These are phyloP conservation scores for Xylaria sp. DNA, from an alignment of 2,329 filamentous ascomycete genomes.

Conservation along the genomic window DNA sequence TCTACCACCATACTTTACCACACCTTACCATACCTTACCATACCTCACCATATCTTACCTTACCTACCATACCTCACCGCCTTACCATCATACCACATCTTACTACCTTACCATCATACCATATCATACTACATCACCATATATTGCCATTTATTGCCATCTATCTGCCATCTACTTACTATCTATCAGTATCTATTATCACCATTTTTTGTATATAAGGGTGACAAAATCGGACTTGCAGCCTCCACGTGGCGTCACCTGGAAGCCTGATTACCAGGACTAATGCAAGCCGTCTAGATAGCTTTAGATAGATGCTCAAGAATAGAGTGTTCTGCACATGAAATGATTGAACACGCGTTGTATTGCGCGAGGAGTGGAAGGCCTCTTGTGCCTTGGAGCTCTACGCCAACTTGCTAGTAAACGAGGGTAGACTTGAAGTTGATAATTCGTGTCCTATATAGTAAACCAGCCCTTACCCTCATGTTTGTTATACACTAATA, in stretches of 20 bases:
- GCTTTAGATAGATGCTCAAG: not conserved
- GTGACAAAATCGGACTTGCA: constrained; percentile 23
- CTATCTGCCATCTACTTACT: not conserved
- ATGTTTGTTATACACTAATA: no score
- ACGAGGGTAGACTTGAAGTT: no score
- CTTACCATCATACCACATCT: no score
- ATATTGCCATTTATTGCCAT: not conserved
- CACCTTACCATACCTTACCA: no score
- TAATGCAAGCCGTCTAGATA: constrained; percentile 16
- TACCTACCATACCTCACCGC: no score
- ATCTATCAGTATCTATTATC: not conserved
- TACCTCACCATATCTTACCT: no score
- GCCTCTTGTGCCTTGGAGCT: no score
- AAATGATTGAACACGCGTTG: not conserved
- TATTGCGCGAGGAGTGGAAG: not conserved
- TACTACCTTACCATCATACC: no score
- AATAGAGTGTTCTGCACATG: not conserved
- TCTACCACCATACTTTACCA: no score
- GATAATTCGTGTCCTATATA: no score
- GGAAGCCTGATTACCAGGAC: constrained; percentile 25
- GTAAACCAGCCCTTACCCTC: no score
- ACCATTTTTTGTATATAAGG: constrained; percentile 6
- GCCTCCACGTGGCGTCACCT: constrained; percentile 16
- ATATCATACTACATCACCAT: not conserved
- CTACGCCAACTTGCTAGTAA: no score